Evolutionary conservation across 2,329 filamentous ascomycete genomes (phyloP), one percentile per base, ranked within the genome.

Genomic region (Fusarium denticulatum): DNA sequence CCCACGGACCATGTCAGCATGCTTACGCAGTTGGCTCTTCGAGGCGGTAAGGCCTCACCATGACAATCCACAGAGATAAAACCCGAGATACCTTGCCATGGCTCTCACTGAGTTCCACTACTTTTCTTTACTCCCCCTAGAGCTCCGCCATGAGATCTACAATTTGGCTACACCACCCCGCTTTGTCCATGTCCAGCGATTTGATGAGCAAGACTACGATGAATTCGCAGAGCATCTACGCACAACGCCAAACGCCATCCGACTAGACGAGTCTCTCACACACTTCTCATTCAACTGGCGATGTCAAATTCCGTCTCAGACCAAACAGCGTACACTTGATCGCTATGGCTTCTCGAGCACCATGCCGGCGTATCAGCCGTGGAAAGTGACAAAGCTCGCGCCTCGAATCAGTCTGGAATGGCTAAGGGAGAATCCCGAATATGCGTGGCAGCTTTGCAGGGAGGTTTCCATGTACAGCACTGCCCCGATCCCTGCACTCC

Each of bases 211-310:
- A 24, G 32, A 36, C 3, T 64, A 64, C 18, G 7, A 64, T 6
- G 26, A 39, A 15, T 67, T 67, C 12, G 10, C 26, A 5, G 50
- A 67, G 7, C n/a, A 6, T 15, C 24, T 67, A 12, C 37, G n/a
- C 3, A 40, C 50, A 3, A 14, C 24, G 6, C 14, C 61, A 9
- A 37, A 22, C n/a, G 34, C 24, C 3, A n/a, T 50, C 7, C 34
- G 30, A 15, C 34, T 67, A 14, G 22, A 67, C 4, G 26, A 46
- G 2, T 37, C 60, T 7, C 26, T 67, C 1, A 18, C 5, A 0
- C 15, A 45, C 5, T 67, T 64, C 12, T 56, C 61, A 14, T 67
- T 66, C 14, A 67, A 37, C 9, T 65, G 64, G 64, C 22, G 18
- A 1, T 6, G n/a, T 1, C 26, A 15, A 2, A 32, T 15, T 9